Evolutionary conservation across 2,329 filamentous ascomycete species (phyloP).

Genomic region (Didymella sp.): DNA sequence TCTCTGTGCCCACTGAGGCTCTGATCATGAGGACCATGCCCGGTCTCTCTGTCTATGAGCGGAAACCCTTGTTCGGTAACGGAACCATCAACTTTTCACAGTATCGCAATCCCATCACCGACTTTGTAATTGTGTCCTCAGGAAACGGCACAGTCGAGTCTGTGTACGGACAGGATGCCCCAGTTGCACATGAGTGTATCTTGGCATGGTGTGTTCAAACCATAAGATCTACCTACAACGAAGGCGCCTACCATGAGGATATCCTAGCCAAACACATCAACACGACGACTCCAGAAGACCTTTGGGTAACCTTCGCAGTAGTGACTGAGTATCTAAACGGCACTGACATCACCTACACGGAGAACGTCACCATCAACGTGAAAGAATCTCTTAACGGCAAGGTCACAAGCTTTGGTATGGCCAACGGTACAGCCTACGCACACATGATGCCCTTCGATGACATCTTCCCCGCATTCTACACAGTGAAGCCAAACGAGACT

Average conservation of each 20-base stretch:
- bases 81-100: conserved; percentile 29
- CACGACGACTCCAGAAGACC: conserved; percentile 3
- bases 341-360: not conserved
- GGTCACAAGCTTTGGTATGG: conserved; percentile 8
- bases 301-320: conserved; percentile 14
- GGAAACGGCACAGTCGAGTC: conserved; percentile 1
- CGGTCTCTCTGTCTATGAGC: not conserved
- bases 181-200: conserved; percentile 29
- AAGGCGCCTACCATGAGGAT: conserved; percentile 26
- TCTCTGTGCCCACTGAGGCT: too few relatives aligned
- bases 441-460: conserved; percentile 11
- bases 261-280: conserved; percentile 14
- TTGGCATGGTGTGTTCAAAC: conserved; percentile 35
- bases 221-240: conserved; percentile 26
- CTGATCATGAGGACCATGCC: not conserved
- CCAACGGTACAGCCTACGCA: conserved; percentile 7
- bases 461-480: conserved; percentile 20
- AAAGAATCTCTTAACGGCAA: not conserved
- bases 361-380: conserved; percentile 4
- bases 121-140: conserved; percentile 22
- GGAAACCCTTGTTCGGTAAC: conserved; percentile 12
- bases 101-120: conserved; percentile 12
- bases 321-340: not conserved
- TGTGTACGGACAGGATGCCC: conserved; percentile 20
- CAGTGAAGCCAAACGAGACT: not conserved